Evolutionary conservation across 169 alveolate genomes (phyloP), one percentile per base, ranked within the genome.

Genomic region (Babesia bigemina): DNA sequence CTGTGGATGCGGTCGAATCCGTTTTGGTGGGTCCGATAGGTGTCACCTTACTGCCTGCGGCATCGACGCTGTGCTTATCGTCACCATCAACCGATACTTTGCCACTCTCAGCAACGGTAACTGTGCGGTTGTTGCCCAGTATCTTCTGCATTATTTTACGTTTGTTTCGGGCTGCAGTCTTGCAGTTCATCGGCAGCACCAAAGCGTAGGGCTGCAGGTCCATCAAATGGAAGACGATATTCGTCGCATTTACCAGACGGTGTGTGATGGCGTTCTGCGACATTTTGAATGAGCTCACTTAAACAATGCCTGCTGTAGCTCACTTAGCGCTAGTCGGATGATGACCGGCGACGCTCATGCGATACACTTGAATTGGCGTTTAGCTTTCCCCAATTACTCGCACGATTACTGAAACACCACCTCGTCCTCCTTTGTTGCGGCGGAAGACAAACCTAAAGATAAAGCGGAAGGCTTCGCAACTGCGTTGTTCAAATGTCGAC

Each of bases 131-230:
- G 74, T 81, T 81, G 29, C 66, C 53, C 39, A 71, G 12, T 17
- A 81, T 81, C 59, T 73, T 71, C 21, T 63, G 44, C 66, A 81
- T 44, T 28, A 81, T 81, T 53, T 81, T 81, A 6, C 56, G 56
- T 28, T 81, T 81, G 58, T 81, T 81, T 2, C 78, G 52, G 4
- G 65, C 77, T 17, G 79, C 71, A 21, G 77, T 55, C 24, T 36
- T 56, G 52, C 61, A 48, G 53, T 81, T 86, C 88, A 81, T 81
- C 19, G 88, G 88, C 29, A 81, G 58, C 13, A 81, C 79, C 85
- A 81, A 39, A 0, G 85, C 85, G 26, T 72, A 81, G 21, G 88
- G 88, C 36, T 74, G 85, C 33, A 81, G 70, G 21, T 81, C 85
- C 78, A 81, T 26, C 71, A 81, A 28, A 33, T 81, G 74, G 63